Base-by-base conservation (phyloP, 129 eudicot genomes). In the Pseudognaphalium luteoalbum region DNA sequence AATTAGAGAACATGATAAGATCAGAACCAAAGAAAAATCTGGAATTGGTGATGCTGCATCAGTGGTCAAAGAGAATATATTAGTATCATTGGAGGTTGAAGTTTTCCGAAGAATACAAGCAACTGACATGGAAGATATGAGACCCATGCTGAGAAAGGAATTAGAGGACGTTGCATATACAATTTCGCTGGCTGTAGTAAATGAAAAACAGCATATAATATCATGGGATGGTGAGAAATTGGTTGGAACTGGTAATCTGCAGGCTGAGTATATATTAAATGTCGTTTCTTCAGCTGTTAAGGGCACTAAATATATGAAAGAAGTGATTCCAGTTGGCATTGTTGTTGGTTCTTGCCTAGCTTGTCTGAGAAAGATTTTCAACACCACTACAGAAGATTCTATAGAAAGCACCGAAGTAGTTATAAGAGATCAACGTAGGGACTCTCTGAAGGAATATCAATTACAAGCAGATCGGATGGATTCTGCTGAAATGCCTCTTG, bases 321-420 rank as follows among this genome's bases (percentile, higher is more conserved):
- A 72, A 78, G 83, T 86, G 47, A 59, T 95, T 82, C 99, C 99
- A 58, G 84, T 87, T 81, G 99, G 95, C 59, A 92, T 91, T 74
- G 76, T 91, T 66, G 92, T 95, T 33, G 97, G 94, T 34, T 84
- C 94, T 35, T 81, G 87, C 83, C 83, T 95, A 71, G 99, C 97
- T 86, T 81, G 96, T 78, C 54, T 95, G 75, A 82, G 83, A 70
- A 85, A 86, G 65, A 71, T 70, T 54, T 81, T 76, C 73, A 75
- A 79, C 66, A 88, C 74, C 0, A 73, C 74, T 87, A 51, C 85
- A 32, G 80, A 66, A 64, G 73, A 80, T 62, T 41, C 74, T 41
- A 58, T 34, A 79, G 70, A 30, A 57, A 77, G 73, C 69, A 74
- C 32, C 61, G 60, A 84, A 58, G 71, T 16, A 63, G 71, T 15